These are phyloP conservation scores for Boechera stricta DNA, from an alignment of 345 rosid genomes.

Conservation along the genomic window DNA sequence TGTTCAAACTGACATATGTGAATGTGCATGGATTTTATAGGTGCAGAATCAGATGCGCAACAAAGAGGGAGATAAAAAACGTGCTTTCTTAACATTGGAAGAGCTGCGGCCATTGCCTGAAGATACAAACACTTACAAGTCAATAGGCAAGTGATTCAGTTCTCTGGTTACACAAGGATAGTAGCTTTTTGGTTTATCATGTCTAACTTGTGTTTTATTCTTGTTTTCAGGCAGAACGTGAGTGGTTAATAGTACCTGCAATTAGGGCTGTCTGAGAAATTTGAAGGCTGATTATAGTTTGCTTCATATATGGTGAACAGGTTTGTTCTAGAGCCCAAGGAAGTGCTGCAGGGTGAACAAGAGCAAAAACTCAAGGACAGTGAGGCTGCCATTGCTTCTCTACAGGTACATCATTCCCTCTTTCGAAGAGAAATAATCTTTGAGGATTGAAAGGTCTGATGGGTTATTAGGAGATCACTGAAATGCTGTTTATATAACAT, in stretches of 20 bases:
- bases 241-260: conserved; percentile 47
- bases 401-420: conserved; percentile 55
- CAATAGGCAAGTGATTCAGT: conserved; percentile 56
- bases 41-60: conserved; percentile 85
- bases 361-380: conserved; percentile 86
- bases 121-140: conserved; percentile 87
- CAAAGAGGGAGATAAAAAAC: conserved; percentile 93
- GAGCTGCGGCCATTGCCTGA: conserved; percentile 78
- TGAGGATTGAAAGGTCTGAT: neutral
- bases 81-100: conserved; percentile 90
- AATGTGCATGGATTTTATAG: conserved; percentile 48
- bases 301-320: conserved; percentile 51
- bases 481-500: neutral
- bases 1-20: conserved; percentile 2
- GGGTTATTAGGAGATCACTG: neutral
- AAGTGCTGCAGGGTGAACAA: conserved; percentile 69
- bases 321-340: conserved; percentile 86
- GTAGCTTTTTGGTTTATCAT: neutral
- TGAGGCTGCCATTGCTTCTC: conserved; percentile 75
- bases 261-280: conserved; percentile 22
- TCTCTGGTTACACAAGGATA: conserved; percentile 1
- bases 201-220: conserved; percentile 25
- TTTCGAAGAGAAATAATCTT: neutral
- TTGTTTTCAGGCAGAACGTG: conserved; percentile 94
- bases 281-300: conserved; percentile 37